Evolutionary conservation across 2,329 filamentous ascomycete genomes (phyloP), one percentile per base, ranked within the genome.

Genomic region (Xylaria sp.): DNA sequence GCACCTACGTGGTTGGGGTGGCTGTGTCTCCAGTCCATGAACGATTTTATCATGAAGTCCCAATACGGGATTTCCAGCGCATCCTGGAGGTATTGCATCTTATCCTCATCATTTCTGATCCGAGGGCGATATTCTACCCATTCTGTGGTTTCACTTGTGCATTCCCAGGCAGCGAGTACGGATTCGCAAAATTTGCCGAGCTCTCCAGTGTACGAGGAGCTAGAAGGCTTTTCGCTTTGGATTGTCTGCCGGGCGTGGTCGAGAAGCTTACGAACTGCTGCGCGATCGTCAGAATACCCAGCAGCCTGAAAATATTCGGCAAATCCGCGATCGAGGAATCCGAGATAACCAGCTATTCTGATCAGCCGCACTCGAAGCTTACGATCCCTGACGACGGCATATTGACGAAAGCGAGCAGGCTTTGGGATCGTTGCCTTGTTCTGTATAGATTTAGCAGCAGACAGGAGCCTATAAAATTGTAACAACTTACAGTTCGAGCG

Each of bases 41-140:
- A 59, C 7, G 57, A 48, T 34, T 59, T 48, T 8, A 59, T 59
- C 57, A 59, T 59, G 7, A 59, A 46, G 12, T 59, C 39, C 56
- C 56, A 59, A 34, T 59, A 59, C 6, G 56, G 56, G 46, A 48
- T 48, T 20, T 59, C 56, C 23, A 59, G 25, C 23, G 56, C 56
- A 32, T 59, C 56, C 37, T 59, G 56, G 7, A 59, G 41, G 41
- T 59, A 59, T 20, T 34, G 39, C 32, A 59, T 59, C 18, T 48
- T 59, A 18, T 59, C 56, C 41, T 59, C 12, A 23, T 59, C 39
- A 59, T n/a, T 59, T 20, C 56, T 25, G 39, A 32, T 12, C 25
- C 39, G 39, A 6, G 56, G 58, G 18, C 44, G 48, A 18, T 51
- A 51, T 12, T 51, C 48, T 1, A 51, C 20, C 48, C 48, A 51